Conservation (phyloP, 2,329 filamentous ascomycete genomes). For the Zopfia rhizophila region DNA sequence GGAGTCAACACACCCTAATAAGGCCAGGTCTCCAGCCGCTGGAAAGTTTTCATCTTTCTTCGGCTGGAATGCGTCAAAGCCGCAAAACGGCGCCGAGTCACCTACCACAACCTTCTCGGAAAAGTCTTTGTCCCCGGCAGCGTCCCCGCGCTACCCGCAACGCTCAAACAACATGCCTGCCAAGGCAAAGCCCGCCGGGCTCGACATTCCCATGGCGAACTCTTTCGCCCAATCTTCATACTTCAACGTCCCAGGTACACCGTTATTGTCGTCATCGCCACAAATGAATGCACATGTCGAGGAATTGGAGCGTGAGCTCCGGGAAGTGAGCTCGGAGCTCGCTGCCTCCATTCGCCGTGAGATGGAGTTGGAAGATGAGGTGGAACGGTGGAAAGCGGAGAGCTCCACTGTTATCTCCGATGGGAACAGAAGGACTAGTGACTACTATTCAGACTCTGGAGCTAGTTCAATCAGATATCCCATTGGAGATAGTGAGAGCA, state of each 20-base stretch:
- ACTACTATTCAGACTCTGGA: slow-evolving; percentile 98
- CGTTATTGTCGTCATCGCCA: slow-evolving; percentile 55
- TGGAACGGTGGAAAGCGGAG: slow-evolving; percentile 88
- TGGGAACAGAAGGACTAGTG: slow-evolving; percentile 83
- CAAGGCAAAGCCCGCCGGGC: slow-evolving; percentile 56
- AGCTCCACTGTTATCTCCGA: slow-evolving; percentile 65
- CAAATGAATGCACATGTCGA: slow-evolving; percentile 71
- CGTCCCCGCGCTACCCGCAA: slow-evolving; percentile 60
- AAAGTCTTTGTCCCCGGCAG: slow-evolving; percentile 66
- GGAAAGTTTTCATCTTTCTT: slow-evolving; percentile 73
- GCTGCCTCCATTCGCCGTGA: slow-evolving; percentile 92
- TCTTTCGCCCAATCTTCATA: slow-evolving; percentile 52
- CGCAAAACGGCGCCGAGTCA: slow-evolving; percentile 65
- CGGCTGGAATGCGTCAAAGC: slow-evolving; percentile 69
- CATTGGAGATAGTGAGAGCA: slow-evolving; percentile 67
- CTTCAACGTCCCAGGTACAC: slow-evolving; percentile 60
- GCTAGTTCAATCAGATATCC: slow-evolving; percentile 84
- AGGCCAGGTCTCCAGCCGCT: slow-evolving; percentile 58
- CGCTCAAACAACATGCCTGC: slow-evolving; percentile 34
- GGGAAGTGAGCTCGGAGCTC: slow-evolving; percentile 91
- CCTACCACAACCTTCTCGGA: slow-evolving; percentile 72
- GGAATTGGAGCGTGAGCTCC: slow-evolving; percentile 93
- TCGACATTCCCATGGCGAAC: slow-evolving; percentile 65
- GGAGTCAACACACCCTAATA: slow-evolving; percentile 34
- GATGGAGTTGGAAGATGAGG: slow-evolving; percentile 94